Conservation (phyloP, 495 filamentous ascomycete species). For the Bombardia bombarda region DNA sequence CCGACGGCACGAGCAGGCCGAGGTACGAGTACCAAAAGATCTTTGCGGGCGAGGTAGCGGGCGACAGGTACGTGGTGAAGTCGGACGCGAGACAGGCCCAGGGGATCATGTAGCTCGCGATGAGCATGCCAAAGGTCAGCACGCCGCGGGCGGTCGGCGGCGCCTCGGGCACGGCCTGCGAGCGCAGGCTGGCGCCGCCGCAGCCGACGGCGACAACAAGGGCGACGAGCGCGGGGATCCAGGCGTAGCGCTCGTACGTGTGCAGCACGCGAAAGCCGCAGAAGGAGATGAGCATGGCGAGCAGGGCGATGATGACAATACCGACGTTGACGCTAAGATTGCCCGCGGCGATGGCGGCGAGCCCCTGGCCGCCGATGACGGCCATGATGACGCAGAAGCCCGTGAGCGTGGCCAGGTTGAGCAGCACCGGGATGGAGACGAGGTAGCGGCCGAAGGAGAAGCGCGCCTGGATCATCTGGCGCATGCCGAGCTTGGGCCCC, state of each 20-base stretch:
- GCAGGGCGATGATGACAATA: slow-evolving; percentile 45
- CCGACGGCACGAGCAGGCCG: slow-evolving; percentile 39
- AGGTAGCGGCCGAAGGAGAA: slow-evolving; percentile 42
- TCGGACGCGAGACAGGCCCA: slow-evolving; percentile 39
- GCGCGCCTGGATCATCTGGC: slow-evolving; percentile 49
- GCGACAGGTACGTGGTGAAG: slow-evolving; percentile 41
- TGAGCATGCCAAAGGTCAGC: slow-evolving; percentile 35
- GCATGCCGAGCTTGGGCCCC: slow-evolving; percentile 43
- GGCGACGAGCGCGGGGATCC: slow-evolving; percentile 47
- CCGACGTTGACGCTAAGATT: slow-evolving; percentile 37
- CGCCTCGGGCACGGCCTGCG: slow-evolving; percentile 20
- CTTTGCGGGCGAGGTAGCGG: slow-evolving; percentile 33
- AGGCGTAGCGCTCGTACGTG: slow-evolving; percentile 54
- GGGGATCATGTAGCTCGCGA: slow-evolving; percentile 39
- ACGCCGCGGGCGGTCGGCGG: slow-evolving; percentile 21
- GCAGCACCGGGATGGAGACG: slow-evolving; percentile 37
- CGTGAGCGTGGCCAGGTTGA: slow-evolving; percentile 41
- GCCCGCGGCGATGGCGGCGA: slow-evolving; percentile 43
- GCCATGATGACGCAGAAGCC: slow-evolving; percentile 42
- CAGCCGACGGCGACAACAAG: slow-evolving; percentile 26
- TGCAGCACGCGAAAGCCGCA: slow-evolving; percentile 52
- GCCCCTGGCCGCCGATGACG: slow-evolving; percentile 40
- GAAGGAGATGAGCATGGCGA: slow-evolving; percentile 50
- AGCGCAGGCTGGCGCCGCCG: slow-evolving; percentile 23
- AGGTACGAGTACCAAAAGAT: slow-evolving; percentile 39